phyloP scores from a whole-genome alignment of 345 rosid species.

The Citrus reticulata region DNA sequence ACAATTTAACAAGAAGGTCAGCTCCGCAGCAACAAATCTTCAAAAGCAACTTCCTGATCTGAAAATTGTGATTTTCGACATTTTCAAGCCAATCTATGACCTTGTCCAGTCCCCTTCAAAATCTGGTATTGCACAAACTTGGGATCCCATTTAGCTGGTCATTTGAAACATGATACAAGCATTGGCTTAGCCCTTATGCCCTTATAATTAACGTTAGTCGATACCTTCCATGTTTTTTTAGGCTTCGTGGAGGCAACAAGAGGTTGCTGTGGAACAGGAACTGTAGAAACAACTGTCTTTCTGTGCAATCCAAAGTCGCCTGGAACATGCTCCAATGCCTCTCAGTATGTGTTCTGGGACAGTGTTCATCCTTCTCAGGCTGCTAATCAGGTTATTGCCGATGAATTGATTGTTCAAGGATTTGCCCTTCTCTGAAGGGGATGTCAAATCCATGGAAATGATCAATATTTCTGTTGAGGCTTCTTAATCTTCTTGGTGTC shows the following conservation, averaged over 20 bases:
- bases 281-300: constrained; percentile 61
- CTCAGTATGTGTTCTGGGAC: constrained; percentile 89
- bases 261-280: constrained; percentile 95
- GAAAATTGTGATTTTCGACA: constrained; percentile 78
- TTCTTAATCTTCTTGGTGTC: not conserved
- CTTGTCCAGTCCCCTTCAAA: constrained; percentile 58
- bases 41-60: constrained; percentile 68
- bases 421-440: constrained; percentile 45
- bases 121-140: constrained; percentile 33
- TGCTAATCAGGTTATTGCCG: constrained; percentile 79
- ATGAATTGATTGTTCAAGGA: constrained; percentile 57
- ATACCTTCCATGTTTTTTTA: constrained; percentile 3
- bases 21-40: constrained; percentile 49
- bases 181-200: not conserved
- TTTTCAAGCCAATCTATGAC: constrained; percentile 63
- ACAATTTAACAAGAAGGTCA: constrained; percentile 71
- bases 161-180: not conserved
- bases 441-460: not conserved
- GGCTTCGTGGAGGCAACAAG: constrained; percentile 81
- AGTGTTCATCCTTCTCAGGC: constrained; percentile 93
- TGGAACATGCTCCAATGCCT: constrained; percentile 85
- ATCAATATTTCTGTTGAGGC: not conserved
- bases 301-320: constrained; percentile 69
- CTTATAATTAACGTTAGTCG: not conserved
- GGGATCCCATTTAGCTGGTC: not conserved